Evolutionary conservation across 495 filamentous ascomycete genomes (phyloP).

Genomic region (Venustampulla echinocandica): DNA sequence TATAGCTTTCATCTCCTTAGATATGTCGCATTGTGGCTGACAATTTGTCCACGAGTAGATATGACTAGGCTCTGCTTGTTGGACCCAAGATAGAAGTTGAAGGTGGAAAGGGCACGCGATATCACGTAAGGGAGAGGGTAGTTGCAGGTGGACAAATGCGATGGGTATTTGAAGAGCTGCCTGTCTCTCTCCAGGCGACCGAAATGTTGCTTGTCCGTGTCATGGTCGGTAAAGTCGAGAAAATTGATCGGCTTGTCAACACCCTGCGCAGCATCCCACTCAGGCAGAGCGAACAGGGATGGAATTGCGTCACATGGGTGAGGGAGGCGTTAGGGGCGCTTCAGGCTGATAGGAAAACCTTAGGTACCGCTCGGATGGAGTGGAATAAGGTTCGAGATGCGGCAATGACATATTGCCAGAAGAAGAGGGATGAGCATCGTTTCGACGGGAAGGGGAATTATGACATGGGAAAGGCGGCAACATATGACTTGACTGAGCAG

Average conservation of each 20-base stretch:
- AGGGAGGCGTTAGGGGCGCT: constrained; percentile 30
- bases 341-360: constrained; percentile 24
- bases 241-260: constrained; percentile 24
- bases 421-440: constrained; percentile 25
- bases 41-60: constrained; percentile 7
- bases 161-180: constrained; percentile 31
- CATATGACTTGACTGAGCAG: constrained; percentile 9
- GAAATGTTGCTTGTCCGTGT: constrained; percentile 36
- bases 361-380: constrained; percentile 29
- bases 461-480: constrained; percentile 11
- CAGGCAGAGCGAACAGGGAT: constrained; percentile 24
- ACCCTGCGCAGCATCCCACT: constrained; percentile 30
- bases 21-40: neutral
- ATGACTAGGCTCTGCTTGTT: constrained; percentile 36
- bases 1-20: neutral
- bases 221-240: constrained; percentile 35
- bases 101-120: constrained; percentile 23
- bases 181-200: constrained; percentile 21
- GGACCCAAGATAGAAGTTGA: constrained; percentile 30
- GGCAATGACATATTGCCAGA: constrained; percentile 30
- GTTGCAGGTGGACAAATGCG: neutral
- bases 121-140: constrained; percentile 27
- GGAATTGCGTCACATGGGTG: constrained; percentile 37
- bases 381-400: constrained; percentile 28
- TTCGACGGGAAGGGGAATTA: constrained; percentile 11